These are phyloP conservation scores for Diatrype stigma DNA, from an alignment of 2,329 filamentous ascomycete species.

Conservation along the genomic window DNA sequence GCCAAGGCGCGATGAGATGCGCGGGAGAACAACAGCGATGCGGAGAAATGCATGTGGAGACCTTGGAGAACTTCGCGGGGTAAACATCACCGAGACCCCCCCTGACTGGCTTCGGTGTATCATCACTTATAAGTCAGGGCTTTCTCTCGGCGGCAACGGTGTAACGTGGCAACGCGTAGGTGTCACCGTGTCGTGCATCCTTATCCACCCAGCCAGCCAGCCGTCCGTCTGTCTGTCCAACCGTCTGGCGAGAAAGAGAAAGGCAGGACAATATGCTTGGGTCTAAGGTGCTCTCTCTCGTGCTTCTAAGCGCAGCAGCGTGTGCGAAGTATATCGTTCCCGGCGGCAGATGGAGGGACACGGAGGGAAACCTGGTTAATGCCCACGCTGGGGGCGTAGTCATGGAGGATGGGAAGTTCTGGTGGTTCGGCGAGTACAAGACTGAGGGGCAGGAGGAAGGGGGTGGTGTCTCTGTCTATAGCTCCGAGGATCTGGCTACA, in stretches of 20 bases:
- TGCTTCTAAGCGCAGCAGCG: slow-evolving; percentile 13
- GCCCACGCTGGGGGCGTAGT: slow-evolving; percentile 57
- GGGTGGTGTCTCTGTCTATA: slow-evolving; percentile 57
- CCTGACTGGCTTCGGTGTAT: slow-evolving; percentile 9
- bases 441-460: slow-evolving; percentile 53
- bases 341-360: slow-evolving; percentile 57
- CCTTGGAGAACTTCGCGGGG: slow-evolving; percentile 6
- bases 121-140: slow-evolving; percentile 6
- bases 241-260: slow-evolving; percentile 1
- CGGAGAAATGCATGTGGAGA: slow-evolving; percentile 16
- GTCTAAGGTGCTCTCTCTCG: slow-evolving; percentile 5
- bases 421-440: slow-evolving; percentile 61
- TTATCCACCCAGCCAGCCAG: background rate
- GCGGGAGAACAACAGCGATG: slow-evolving; percentile 21
- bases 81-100: slow-evolving; percentile 7
- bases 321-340: slow-evolving; percentile 56
- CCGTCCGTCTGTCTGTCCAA: slow-evolving; percentile 1
- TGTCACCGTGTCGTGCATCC: background rate
- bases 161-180: background rate
- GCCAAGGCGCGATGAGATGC: slow-evolving; percentile 4
- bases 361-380: slow-evolving; percentile 55
- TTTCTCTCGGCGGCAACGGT: background rate
- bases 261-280: slow-evolving; percentile 6
- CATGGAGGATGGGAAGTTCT: slow-evolving; percentile 52
- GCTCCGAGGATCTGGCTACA: slow-evolving; percentile 55